phyloP scores from a whole-genome alignment of 192 early-diverging fungal species.

The Podila horticola region DNA sequence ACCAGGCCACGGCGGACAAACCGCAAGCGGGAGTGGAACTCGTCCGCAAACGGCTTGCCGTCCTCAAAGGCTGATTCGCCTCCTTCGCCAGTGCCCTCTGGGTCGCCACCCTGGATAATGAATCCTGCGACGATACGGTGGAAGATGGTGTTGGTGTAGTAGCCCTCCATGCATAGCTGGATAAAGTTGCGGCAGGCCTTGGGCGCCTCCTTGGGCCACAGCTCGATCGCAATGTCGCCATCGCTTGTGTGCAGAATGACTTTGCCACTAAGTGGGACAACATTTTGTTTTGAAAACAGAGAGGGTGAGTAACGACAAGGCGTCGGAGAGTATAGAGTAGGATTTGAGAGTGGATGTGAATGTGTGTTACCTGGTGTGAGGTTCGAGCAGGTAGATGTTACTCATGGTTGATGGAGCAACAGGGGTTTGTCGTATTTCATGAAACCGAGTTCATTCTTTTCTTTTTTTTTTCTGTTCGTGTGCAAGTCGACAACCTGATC shows the following conservation, averaged over 20 bases:
- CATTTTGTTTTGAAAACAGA: neutral
- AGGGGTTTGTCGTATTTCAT: neutral
- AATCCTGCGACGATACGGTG: slow-evolving; percentile 92
- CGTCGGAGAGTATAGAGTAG: neutral
- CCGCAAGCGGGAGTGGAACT: slow-evolving; percentile 92
- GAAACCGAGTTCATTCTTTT: neutral
- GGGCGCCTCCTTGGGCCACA: slow-evolving; percentile 95
- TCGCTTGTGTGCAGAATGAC: slow-evolving; percentile 86
- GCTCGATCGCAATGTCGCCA: slow-evolving; percentile 91
- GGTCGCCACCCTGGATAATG: slow-evolving; percentile 96
- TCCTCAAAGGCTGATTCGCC: slow-evolving; percentile 84
- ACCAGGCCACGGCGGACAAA: slow-evolving; percentile 89
- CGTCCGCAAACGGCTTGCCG: slow-evolving; percentile 86
- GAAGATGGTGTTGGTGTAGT: slow-evolving; percentile 90
- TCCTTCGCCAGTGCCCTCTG: slow-evolving; percentile 86
- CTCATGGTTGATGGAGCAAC: slow-evolving; percentile 44
- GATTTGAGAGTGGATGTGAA: neutral
- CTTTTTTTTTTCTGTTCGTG: too few relatives aligned
- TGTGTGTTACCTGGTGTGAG: slow-evolving; percentile 60
- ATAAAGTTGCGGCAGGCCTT: slow-evolving; percentile 96
- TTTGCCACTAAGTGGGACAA: slow-evolving; percentile 59
- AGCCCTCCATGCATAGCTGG: slow-evolving; percentile 91
- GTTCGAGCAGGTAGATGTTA: slow-evolving; percentile 65
- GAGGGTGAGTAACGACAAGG: neutral
- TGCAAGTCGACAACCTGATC: too few relatives aligned